phyloP scores from a whole-genome alignment of 257 asterid genomes.

The Echites panduratus region DNA sequence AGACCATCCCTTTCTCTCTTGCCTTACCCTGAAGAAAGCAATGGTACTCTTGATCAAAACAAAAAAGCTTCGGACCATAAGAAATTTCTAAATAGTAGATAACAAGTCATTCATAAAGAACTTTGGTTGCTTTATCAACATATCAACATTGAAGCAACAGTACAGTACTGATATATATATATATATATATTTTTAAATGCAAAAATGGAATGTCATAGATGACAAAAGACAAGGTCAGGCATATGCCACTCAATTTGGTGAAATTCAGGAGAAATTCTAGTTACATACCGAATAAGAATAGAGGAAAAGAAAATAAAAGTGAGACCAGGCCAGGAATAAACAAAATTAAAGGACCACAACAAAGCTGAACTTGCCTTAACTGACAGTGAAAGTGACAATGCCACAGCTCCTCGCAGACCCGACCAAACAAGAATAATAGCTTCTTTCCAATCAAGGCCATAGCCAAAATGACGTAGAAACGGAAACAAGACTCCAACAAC shows the following conservation, averaged over 20 bases:
- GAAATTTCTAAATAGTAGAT: not conserved
- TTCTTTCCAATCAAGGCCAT: slow-evolving; percentile 92
- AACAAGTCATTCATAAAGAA: not conserved
- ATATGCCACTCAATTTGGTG: not conserved
- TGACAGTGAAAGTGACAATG: slow-evolving; percentile 75
- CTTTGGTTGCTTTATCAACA: not conserved
- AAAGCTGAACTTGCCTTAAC: slow-evolving; percentile 53
- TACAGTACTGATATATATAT: not conserved
- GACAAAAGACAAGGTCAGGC: not conserved
- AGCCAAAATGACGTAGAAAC: slow-evolving; percentile 72
- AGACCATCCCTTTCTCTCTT: not conserved
- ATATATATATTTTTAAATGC: not conserved
- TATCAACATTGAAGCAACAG: not conserved
- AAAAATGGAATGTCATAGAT: not conserved
- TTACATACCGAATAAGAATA: not conserved
- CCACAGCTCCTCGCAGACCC: slow-evolving; percentile 96
- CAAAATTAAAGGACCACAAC: not conserved
- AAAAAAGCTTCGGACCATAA: not conserved
- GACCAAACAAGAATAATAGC: slow-evolving; percentile 87
- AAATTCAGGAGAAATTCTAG: not conserved
- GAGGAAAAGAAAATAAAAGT: not conserved
- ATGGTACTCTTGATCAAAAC: not conserved
- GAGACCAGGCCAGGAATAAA: not conserved
- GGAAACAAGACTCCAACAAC: slow-evolving; percentile 80
- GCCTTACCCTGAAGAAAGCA: not conserved